Evolutionary conservation across 495 filamentous ascomycete species (phyloP).

Genomic region (Penicillium goetzii): DNA sequence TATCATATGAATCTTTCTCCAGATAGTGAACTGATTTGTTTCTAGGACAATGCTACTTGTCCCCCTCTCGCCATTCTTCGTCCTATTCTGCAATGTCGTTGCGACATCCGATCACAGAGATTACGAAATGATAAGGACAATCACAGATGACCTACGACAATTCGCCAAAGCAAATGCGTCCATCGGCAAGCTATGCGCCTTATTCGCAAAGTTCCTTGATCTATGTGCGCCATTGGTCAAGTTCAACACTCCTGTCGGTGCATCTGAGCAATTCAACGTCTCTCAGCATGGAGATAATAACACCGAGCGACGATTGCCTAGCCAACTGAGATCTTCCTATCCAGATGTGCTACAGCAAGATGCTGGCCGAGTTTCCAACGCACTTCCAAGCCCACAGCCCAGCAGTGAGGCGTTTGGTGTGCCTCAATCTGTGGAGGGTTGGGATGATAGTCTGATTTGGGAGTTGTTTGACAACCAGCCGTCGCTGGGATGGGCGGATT

Average conservation of each 20-base stretch:
- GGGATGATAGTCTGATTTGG: slow-evolving; percentile 41
- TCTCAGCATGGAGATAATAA: neutral
- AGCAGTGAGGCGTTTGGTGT: slow-evolving; percentile 10
- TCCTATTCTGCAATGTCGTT: slow-evolving; percentile 41
- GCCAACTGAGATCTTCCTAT: slow-evolving; percentile 7
- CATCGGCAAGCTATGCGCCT: slow-evolving; percentile 33
- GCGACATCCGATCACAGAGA: slow-evolving; percentile 37
- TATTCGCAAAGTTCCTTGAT: slow-evolving; percentile 38
- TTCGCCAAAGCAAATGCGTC: slow-evolving; percentile 32
- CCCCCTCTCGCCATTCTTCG: slow-evolving; percentile 38
- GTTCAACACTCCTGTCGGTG: neutral
- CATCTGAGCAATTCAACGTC: neutral
- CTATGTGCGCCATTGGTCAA: slow-evolving; percentile 32
- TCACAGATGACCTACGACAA: slow-evolving; percentile 33
- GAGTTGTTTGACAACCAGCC: slow-evolving; percentile 39
- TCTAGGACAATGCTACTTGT: slow-evolving; percentile 38
- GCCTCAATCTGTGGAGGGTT: slow-evolving; percentile 25
- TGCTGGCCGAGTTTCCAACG: neutral
- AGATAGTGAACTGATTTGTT: neutral
- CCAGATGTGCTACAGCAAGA: slow-evolving; percentile 16
- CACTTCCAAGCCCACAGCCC: slow-evolving; percentile 7
- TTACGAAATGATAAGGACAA: slow-evolving; percentile 35
- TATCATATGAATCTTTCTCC: neutral
- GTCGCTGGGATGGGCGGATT: slow-evolving; percentile 37
- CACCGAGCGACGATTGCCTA: neutral